Evolutionary conservation across 306 rosid species (phyloP), one percentile per base, ranked within the genome.

Genomic region (Dicorynia guianensis): DNA sequence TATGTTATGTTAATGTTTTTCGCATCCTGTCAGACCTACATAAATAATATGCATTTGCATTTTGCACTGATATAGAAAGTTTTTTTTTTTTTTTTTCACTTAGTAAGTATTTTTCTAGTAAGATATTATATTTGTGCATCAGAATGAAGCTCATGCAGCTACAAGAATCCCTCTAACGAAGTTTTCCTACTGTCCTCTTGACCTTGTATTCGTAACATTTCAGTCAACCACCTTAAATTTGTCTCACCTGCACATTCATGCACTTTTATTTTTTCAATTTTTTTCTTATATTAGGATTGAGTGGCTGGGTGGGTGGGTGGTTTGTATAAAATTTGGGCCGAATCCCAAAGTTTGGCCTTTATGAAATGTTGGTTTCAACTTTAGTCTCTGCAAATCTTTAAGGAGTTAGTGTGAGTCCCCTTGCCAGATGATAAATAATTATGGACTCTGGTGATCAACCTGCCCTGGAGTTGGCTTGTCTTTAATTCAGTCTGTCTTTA

Each of bases 1-100:
- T 90, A 79, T 69, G 80, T 77, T 69, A 30, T 75, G 30, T 73
- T 81, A 25, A 25, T 25, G 30, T 25, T 69, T 72, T 43, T 19
- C 48, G 11, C 46, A 11, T 56, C 14, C 63, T 67, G 36, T 69
- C 14, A 35, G 36, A 62, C 38, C 72, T 53, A 15, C 63, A 44
- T 38, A 20, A 33, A 62, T 69, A 53, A 20, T 40, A 61, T 67
- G 40, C 54, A 46, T 64, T 66, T 65, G 40, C 61, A 39, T 47
- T 20, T 46, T 30, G 59, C 4, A 43, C 43, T 25, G 30, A 25
- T 25, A 25, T 25, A 25, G 53, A 74, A 47, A 58, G n/a, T n/a
- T n/a, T n/a, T n/a, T n/a, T n/a, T n/a, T n/a, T n/a, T n/a, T 60
- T 61, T 50, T 65, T n/a, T 38, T 30, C 40, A 18, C 10, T 53